phyloP scores from a whole-genome alignment of 2,329 filamentous ascomycete genomes.

The Paracamarosporium sp. region DNA sequence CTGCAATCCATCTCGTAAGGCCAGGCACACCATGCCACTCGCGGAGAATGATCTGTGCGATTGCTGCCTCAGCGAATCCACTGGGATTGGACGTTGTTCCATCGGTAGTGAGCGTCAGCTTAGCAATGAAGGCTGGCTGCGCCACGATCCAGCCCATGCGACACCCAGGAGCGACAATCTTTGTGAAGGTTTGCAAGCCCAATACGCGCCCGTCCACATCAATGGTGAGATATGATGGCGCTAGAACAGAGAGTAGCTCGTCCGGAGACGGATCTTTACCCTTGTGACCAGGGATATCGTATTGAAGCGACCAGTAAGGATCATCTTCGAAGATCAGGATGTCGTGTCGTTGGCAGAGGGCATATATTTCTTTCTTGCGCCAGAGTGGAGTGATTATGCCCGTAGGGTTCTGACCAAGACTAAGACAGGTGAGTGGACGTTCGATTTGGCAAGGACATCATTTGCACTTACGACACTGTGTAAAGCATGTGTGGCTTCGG shows the following conservation, averaged over 20 bases:
- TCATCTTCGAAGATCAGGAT: background rate
- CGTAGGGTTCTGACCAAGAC: background rate
- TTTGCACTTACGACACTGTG: background rate
- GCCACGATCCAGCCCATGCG: background rate
- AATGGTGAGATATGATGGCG: background rate
- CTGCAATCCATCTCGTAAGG: background rate
- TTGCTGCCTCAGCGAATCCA: background rate
- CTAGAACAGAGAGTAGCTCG: background rate
- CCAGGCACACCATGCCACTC: background rate
- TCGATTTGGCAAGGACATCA: no score
- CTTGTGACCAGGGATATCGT: background rate
- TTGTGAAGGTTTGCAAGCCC: background rate
- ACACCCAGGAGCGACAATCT: background rate
- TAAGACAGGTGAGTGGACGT: background rate
- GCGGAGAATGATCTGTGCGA: background rate
- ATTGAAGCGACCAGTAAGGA: background rate
- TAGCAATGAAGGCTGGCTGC: background rate
- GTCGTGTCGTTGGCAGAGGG: background rate
- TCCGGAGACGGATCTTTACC: background rate
- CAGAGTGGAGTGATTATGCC: background rate
- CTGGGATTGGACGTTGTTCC: background rate
- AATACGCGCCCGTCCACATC: background rate
- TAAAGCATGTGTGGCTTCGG: background rate
- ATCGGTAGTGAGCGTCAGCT: background rate
- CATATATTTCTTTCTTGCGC: background rate